These are phyloP conservation scores for Stemphylium beticola DNA, from an alignment of 2,329 filamentous ascomycete genomes.

Conservation along the genomic window DNA sequence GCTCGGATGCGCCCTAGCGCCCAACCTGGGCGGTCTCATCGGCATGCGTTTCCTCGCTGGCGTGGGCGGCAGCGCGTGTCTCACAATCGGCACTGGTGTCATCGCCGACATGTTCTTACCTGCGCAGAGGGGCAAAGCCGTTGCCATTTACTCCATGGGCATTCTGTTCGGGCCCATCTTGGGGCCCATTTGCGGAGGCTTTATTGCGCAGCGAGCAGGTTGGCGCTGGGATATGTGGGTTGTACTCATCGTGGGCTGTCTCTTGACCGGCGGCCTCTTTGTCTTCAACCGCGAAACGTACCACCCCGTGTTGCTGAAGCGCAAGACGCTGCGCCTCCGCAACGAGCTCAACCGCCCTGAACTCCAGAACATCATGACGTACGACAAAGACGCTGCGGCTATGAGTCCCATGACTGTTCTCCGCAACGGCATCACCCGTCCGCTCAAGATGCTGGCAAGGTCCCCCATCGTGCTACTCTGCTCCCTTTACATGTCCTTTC, in stretches of 20 bases:
- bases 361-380: slow-evolving; percentile 53
- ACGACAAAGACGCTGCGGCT: slow-evolving; percentile 25
- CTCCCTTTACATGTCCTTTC: slow-evolving; percentile 43
- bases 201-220: slow-evolving; percentile 28
- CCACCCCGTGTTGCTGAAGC: slow-evolving; percentile 56
- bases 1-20: slow-evolving; percentile 50
- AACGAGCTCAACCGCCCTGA: slow-evolving; percentile 55
- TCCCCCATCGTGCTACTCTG: slow-evolving; percentile 45
- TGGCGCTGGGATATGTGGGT: slow-evolving; percentile 49
- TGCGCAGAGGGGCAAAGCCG: slow-evolving; percentile 41
- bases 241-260: slow-evolving; percentile 32
- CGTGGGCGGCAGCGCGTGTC: slow-evolving; percentile 34
- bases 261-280: slow-evolving; percentile 40
- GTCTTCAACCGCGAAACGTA: slow-evolving; percentile 57
- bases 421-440: slow-evolving; percentile 44
- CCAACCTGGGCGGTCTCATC: slow-evolving; percentile 43
- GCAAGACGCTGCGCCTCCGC: slow-evolving; percentile 61
- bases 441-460: slow-evolving; percentile 40
- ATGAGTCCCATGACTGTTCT: slow-evolving; percentile 28
- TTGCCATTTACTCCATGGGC: slow-evolving; percentile 39
- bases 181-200: slow-evolving; percentile 45
- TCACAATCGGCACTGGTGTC: slow-evolving; percentile 47
- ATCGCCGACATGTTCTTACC: slow-evolving; percentile 45
- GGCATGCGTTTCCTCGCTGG: slow-evolving; percentile 30
- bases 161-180: slow-evolving; percentile 43